Conservation (phyloP, 768 basidiomycete species). For the Lanmaoa pseudosensibilis region DNA sequence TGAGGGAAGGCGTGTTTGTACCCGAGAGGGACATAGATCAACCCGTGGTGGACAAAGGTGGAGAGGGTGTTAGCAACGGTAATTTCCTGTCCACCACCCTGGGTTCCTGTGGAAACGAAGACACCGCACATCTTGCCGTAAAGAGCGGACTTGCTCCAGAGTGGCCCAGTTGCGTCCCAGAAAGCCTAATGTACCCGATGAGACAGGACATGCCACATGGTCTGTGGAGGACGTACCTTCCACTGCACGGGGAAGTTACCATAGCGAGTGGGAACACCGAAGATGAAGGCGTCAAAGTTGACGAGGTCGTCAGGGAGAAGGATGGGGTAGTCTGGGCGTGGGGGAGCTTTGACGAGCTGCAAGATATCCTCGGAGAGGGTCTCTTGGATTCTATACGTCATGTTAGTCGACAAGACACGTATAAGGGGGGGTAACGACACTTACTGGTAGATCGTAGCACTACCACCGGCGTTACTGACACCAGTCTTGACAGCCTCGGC, state of each 20-base stretch:
- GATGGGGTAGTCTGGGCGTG: constrained; percentile 60
- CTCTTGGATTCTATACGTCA: constrained; percentile 62
- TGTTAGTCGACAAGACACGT: neutral
- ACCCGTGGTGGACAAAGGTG: constrained; percentile 56
- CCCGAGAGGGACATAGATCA: constrained; percentile 54
- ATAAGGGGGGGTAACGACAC: constrained; percentile 8
- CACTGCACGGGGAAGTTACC: constrained; percentile 53
- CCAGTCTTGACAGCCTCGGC: constrained; percentile 41
- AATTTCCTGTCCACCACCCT: constrained; percentile 49
- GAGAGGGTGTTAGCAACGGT: constrained; percentile 40
- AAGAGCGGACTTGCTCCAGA: constrained; percentile 44
- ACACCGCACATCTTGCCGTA: constrained; percentile 47
- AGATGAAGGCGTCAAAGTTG: constrained; percentile 43
- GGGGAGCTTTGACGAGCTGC: constrained; percentile 64
- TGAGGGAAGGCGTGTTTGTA: constrained; percentile 44
- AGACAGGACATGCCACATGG: constrained; percentile 10
- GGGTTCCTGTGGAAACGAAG: constrained; percentile 46
- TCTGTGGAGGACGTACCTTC: constrained; percentile 43
- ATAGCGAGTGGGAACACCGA: constrained; percentile 48
- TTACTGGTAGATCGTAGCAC: constrained; percentile 48
- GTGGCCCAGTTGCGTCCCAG: constrained; percentile 51
- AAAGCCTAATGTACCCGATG: constrained; percentile 36
- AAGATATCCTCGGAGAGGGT: constrained; percentile 76
- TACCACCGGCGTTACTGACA: constrained; percentile 43
- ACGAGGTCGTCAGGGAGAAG: constrained; percentile 33